Evolutionary conservation across 768 basidiomycete species (phyloP).

Genomic region (Polyporus arcularius): DNA sequence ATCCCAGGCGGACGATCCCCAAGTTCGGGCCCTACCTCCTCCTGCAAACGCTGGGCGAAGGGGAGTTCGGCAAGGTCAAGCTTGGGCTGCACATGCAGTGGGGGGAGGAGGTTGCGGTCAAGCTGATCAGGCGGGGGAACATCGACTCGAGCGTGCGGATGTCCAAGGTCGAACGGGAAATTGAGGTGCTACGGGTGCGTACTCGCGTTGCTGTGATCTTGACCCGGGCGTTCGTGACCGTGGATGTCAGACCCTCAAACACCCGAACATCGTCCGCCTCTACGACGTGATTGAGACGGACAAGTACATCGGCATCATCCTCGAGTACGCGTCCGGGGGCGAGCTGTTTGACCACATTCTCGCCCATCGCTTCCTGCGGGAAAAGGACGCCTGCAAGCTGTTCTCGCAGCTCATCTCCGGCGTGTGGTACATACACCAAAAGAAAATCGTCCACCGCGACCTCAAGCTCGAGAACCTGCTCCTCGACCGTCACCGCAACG

Average conservation of each 20-base stretch:
- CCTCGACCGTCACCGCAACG: constrained; percentile 94
- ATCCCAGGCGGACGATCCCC: constrained; percentile 84
- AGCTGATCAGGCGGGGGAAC: constrained; percentile 91
- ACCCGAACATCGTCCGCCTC: constrained; percentile 96
- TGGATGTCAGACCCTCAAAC: constrained; percentile 74
- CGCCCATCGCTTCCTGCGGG: constrained; percentile 94
- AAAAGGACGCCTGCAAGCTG: constrained; percentile 91
- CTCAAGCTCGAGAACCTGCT: constrained; percentile 98
- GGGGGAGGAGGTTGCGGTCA: constrained; percentile 99
- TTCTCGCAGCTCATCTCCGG: constrained; percentile 98
- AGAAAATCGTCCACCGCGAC: constrained; percentile 99
- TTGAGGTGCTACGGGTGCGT: constrained; percentile 91
- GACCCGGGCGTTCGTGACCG: constrained; percentile 20
- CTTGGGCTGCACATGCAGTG: constrained; percentile 91
- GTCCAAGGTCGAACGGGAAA: constrained; percentile 96
- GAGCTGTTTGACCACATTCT: constrained; percentile 99
- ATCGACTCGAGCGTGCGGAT: constrained; percentile 84
- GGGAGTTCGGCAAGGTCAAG: constrained; percentile 99
- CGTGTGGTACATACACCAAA: constrained; percentile 98
- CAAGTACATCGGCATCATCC: constrained; percentile 99
- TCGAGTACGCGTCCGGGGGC: constrained; percentile 97
- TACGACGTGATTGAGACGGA: constrained; percentile 99
- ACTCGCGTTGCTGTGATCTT: constrained; percentile 11
- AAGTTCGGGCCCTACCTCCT: constrained; percentile 96
- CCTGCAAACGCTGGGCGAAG: constrained; percentile 95